A percentile compares a stretch with the other conserved stretches of the same genome.
Conservation (phyloP, 129 eudicot species). For the Erigeron canadensis region DNA sequence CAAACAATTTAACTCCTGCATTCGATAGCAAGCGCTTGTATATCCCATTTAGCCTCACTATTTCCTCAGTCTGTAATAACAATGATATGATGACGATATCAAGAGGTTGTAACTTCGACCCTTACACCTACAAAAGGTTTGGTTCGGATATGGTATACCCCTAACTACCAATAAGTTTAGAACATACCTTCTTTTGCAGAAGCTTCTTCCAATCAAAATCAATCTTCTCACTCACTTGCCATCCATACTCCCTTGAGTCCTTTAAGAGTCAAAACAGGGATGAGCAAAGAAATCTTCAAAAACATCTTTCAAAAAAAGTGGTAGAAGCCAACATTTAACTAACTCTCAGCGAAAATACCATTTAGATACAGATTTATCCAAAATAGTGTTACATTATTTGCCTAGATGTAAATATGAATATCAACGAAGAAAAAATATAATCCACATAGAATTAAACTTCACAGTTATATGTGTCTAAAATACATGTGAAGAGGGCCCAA, state of each 20-base stretch:
- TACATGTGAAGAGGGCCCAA: conserved; percentile 5
- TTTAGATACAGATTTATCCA: conserved; percentile 14
- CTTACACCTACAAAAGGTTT: not conserved
- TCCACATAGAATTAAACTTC: conserved; percentile 8
- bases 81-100: conserved; percentile 25
- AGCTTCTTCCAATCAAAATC: conserved; percentile 98
- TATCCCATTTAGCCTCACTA: conserved; percentile 70
- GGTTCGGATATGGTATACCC: not conserved
- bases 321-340: not conserved
- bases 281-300: not conserved
- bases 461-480: conserved; percentile 13
- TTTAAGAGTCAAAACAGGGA: conserved; percentile 32
- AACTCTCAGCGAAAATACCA: not conserved
- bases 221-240: conserved; percentile 87
- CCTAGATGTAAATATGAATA: not conserved
- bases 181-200: conserved; percentile 80
- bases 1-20: conserved; percentile 90
- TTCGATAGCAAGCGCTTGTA: conserved; percentile 82
- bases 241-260: conserved; percentile 89
- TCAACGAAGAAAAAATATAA: not conserved
- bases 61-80: conserved; percentile 76
- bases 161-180: not conserved
- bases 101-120: not conserved
- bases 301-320: not conserved
- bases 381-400: not conserved